Base-by-base conservation (phyloP, 139 green algal species). In the Nannochloris sp. region DNA sequence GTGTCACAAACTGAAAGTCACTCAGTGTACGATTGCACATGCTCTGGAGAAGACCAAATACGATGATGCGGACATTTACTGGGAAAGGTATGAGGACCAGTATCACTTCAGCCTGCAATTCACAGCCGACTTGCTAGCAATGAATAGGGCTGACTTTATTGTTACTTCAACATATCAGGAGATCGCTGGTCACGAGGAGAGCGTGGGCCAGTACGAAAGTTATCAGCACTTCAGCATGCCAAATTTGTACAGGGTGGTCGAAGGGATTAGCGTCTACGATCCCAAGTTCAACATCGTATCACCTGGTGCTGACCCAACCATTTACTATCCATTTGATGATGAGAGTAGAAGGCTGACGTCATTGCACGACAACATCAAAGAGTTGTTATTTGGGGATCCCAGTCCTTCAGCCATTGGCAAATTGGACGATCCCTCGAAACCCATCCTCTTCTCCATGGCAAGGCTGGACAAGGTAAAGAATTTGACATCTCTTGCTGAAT, bases 101-200 rank as follows among this genome's bases (percentile, higher is more conserved):
- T 93, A 92, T 65, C 86, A 94, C 74, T 93, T 94, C 70, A 83
- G 75, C 68, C 79, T 88, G 71, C 81, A 93, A 76, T 87, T 93
- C 74, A 92, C 82, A 3, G 84, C 84, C 3, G 86, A 93, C 63
- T 74, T 93, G 18, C 84, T 94, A 12, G 70, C 81, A 71, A 92
- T 92, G 84, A 91, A 91, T 75, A 27, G 70, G 19, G 79, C 83
- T 10, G 85, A 93, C 71, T 90, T 89, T 73, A 89, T 91, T 70
- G 34, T 78, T 70, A 90, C 72, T 4, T 83, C 73, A 24, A 90
- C 81, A 18, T 88, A 84, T 67, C 83, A 90, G 51, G 83, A 90
- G 75, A 90, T 90, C 53, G 81, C 81, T 2, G 81, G 81, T 4
- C 63, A 74, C 11, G 29, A 53, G 29, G 70, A 71, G 10, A 69